A percentile compares a stretch with the other conserved stretches of the same genome.
Conservation (phyloP, 2,329 filamentous ascomycete genomes). For the Penicillium italicum region DNA sequence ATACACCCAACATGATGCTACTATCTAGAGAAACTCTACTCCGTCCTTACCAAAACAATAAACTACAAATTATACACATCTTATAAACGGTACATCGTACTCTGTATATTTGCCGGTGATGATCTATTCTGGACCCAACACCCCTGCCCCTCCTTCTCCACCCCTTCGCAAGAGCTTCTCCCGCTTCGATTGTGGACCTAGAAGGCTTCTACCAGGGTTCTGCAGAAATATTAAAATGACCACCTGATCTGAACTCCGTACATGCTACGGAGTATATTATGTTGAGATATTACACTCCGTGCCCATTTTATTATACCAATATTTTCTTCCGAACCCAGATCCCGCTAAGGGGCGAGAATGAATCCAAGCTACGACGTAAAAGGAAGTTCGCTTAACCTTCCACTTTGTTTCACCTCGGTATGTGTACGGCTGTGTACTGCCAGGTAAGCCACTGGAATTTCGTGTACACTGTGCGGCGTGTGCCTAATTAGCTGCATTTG, state of each 20-base stretch:
- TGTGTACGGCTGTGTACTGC: neutral
- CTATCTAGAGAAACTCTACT: neutral
- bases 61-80: neutral
- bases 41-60: neutral
- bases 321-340: neutral
- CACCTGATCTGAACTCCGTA: conserved; percentile 2
- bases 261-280: conserved; percentile 6
- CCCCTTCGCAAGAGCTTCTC: conserved; percentile 37
- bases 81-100: neutral
- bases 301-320: neutral
- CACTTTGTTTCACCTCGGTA: conserved; percentile 14
- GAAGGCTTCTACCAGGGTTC: conserved; percentile 27
- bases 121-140: conserved; percentile 14
- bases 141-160: conserved; percentile 30
- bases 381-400: conserved; percentile 25
- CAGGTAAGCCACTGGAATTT: neutral
- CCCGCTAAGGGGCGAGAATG: conserved; percentile 6
- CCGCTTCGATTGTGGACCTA: conserved; percentile 39
- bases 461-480: neutral
- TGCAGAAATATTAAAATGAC: conserved; percentile 23
- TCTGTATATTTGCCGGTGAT: neutral
- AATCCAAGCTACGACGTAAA: conserved; percentile 13
- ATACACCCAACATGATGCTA: neutral
- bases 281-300: neutral
- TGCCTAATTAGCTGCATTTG: neutral